Conservation (phyloP, 2,329 filamentous ascomycete species). For the Trichoderma polysporum region DNA sequence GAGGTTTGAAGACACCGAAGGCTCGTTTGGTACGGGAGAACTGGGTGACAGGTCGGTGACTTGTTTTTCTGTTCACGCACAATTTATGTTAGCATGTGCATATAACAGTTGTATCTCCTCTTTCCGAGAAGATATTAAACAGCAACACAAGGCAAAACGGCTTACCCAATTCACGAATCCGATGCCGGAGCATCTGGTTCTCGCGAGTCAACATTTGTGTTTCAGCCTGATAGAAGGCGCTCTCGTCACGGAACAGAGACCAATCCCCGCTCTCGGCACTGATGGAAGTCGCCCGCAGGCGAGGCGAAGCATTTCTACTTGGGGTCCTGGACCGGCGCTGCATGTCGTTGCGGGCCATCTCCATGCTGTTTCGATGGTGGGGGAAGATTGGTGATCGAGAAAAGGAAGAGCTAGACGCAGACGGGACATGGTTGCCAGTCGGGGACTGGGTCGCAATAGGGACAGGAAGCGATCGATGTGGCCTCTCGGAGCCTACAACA, state of each 20-base stretch:
- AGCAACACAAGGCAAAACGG: not conserved
- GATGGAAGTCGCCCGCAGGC: conserved; percentile 58
- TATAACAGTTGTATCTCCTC: not conserved
- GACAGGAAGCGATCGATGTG: conserved; percentile 34
- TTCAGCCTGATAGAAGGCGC: conserved; percentile 78
- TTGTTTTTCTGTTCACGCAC: conserved; percentile 6
- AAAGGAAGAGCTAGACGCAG: conserved; percentile 42
- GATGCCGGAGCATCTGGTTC: conserved; percentile 77
- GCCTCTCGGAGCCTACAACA: conserved; percentile 49
- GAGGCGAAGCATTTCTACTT: conserved; percentile 57
- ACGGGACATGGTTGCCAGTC: conserved; percentile 30
- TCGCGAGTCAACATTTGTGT: conserved; percentile 74
- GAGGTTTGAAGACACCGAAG: conserved; percentile 23
- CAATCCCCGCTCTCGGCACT: conserved; percentile 61
- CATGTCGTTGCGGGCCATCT: conserved; percentile 56
- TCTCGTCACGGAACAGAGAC: conserved; percentile 68
- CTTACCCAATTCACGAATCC: conserved; percentile 71
- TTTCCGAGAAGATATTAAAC: not conserved
- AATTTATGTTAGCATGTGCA: not conserved
- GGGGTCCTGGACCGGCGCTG: conserved; percentile 59
- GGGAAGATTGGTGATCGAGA: conserved; percentile 52
- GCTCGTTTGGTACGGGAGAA: conserved; percentile 2
- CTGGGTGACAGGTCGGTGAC: conserved; percentile 4
- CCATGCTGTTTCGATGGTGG: conserved; percentile 58
- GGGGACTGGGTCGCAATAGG: conserved; percentile 38